Evolutionary conservation across 169 alveolate species (phyloP), one percentile per base, ranked within the genome.

Genomic region (Eimeria acervulina): DNA sequence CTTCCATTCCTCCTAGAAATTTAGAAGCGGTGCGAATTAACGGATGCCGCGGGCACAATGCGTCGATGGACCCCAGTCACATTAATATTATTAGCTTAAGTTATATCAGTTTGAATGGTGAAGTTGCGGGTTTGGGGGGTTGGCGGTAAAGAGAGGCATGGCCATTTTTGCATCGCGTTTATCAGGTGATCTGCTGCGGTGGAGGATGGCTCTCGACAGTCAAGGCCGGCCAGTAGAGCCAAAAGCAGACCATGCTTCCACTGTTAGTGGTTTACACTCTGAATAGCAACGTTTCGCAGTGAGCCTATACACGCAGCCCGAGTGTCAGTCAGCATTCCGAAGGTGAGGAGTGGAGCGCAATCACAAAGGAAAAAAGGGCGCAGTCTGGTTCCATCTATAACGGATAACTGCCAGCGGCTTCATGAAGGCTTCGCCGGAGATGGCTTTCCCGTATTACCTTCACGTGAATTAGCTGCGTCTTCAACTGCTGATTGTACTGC

Each of bases 211-310:
- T 38, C 93, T 85, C 38, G 93, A 85, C 68, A 17, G 78, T 68
- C 80, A 85, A 36, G 93, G 93, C 80, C 76, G 93, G 26, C 76
- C 93, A n/a, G 36, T 85, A 19, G 93, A 85, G 40, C 80, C 93
- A 38, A 85, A 85, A 40, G 36, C 81, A 26, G 93, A 85, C 74
- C 44, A 33, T 6, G 47, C 74, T 42, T 85, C 66, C 31, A 36
- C 52, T 23, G 55, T 38, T 26, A 44, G 78, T 38, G 93, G 78
- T 38, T 38, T 85, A 33, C 93, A 85, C 23, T 38, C 93, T 59
- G 93, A 85, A 26, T 85, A 85, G 61, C 59, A 6, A 4, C 55
- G 59, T 40, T 74, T 21, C 19, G 26, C 59, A 38, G 55, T 10
- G 51, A 38, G 85, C 44, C 59, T 19, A 40, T 38, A 33, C 85